Percentiles rank a stretch among this genome's conserved stretches.
These are phyloP conservation scores for Margaritispora aquatica DNA, from an alignment of 495 filamentous ascomycete species.

Conservation along the genomic window DNA sequence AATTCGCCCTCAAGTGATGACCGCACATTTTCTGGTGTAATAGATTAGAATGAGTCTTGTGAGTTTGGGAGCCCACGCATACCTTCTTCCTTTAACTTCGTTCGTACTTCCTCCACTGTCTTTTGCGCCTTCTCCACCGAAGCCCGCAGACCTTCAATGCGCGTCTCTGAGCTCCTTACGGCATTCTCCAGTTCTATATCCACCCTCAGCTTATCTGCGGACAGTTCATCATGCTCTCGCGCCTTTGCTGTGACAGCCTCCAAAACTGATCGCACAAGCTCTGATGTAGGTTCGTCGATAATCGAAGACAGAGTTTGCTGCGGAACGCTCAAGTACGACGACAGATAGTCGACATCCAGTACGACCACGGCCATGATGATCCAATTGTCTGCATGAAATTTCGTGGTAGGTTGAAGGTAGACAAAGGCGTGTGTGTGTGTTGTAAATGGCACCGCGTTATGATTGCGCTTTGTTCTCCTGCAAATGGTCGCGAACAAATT, in stretches of 20 bases:
- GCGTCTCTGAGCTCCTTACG: conserved; percentile 71
- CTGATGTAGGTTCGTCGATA: conserved; percentile 66
- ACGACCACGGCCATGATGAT: conserved; percentile 63
- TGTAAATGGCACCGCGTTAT: conserved; percentile 8
- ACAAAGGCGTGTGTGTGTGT: not conserved
- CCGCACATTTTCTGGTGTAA: conserved; percentile 62
- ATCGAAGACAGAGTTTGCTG: conserved; percentile 58
- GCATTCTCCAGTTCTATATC: conserved; percentile 92
- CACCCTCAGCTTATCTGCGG: conserved; percentile 74
- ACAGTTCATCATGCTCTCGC: conserved; percentile 69
- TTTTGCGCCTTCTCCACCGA: conserved; percentile 75
- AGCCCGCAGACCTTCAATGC: conserved; percentile 70
- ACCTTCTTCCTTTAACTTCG: conserved; percentile 80
- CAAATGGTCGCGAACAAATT: not conserved
- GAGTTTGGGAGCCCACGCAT: too few relatives aligned
- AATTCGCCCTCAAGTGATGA: conserved; percentile 76
- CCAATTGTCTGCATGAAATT: conserved; percentile 15
- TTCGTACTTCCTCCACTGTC: conserved; percentile 69
- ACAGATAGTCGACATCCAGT: conserved; percentile 69
- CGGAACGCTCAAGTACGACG: conserved; percentile 66
- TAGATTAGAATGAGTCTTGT: not conserved
- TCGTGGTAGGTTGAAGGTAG: conserved; percentile 13
- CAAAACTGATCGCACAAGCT: conserved; percentile 67
- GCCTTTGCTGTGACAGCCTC: conserved; percentile 64
- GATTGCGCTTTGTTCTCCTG: conserved; percentile 1